Evolutionary conservation across 441 rosid species (phyloP).

Genomic region (Jatropha multifida): DNA sequence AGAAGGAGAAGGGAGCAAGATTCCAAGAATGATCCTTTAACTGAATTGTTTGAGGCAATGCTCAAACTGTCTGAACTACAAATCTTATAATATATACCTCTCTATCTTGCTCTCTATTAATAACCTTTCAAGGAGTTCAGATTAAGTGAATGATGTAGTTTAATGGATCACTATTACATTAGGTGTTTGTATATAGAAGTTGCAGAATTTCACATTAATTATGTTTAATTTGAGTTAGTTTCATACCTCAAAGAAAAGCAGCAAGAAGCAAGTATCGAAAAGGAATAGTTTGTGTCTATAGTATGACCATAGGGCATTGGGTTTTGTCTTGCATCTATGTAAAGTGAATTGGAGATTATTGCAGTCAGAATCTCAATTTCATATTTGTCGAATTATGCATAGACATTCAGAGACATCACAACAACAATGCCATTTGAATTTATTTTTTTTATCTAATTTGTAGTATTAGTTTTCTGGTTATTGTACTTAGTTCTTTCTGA

Average conservation of each 20-base stretch:
- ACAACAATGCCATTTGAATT: not conserved
- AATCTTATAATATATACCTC: not conserved
- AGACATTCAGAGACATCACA: not conserved
- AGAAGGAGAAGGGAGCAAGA: conserved; percentile 67
- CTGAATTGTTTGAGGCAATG: conserved; percentile 73
- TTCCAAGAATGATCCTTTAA: conserved; percentile 67
- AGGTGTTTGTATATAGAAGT: not conserved
- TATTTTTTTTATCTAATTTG: not conserved
- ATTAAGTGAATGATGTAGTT: not conserved
- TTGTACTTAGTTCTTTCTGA: not conserved
- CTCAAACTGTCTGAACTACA: conserved; percentile 10
- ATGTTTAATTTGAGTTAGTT: not conserved
- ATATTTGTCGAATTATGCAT: not conserved
- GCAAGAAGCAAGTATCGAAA: not conserved
- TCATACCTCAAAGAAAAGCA: not conserved
- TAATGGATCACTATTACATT: not conserved
- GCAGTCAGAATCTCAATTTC: not conserved
- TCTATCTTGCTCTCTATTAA: not conserved
- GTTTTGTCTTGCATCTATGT: not conserved
- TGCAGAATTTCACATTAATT: not conserved
- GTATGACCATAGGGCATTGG: not conserved
- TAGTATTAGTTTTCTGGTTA: not conserved
- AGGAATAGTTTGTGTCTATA: not conserved
- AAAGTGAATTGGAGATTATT: not conserved
- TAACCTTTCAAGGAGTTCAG: not conserved